Evolutionary conservation across 2,329 filamentous ascomycete species (phyloP), one percentile per base, ranked within the genome.

Genomic region (Arthrinium puccinioides): DNA sequence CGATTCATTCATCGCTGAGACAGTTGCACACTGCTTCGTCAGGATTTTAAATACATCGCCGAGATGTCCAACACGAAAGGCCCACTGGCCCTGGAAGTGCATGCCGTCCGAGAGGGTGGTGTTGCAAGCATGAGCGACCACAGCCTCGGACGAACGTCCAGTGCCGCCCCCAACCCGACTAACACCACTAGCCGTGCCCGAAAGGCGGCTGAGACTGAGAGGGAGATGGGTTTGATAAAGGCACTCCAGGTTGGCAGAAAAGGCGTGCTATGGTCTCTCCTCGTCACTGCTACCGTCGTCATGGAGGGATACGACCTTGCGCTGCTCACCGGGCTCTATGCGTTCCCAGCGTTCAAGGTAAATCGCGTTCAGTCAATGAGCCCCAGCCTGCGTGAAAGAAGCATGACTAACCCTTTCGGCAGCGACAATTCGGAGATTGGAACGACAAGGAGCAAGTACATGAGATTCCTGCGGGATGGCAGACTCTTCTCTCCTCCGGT

Each of bases 391-490:
- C 24, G 7, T 10, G 10, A 8, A 11, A 8, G 4, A n/a, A 14
- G 16, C 11, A 19, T 28, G 15, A 30, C 27, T 5, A 32, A 26
- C 5, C 20, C 18, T 19, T 10, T 15, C 5, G 16, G 21, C 40
- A 35, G 13, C 47, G 33, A 46, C 50, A 23, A 27, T 63, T 56
- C 35, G 57, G 58, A 6, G 36, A 26, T 11, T n/a, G 10, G 10
- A 16, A 9, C 15, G 24, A 24, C 9, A 37, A 56, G 26, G 53
- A 47, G 7, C 47, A 45, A n/a, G n/a, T n/a, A 5, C 63, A 64
- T 34, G 53, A 64, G 42, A 49, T 70, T 14, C 52, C 59, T 3
- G 58, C 62, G 1, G 42, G 55, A 11, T 70, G 67, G 67, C 66
- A 69, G 44, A 56, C 62, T 3, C 63, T 55, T 2, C 47, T 70